Percentiles rank a stretch among this genome's conserved stretches.
Evolutionary conservation across 805 yeast genomes (phyloP).

Genomic region (Brettanomyces bruxellensis): DNA sequence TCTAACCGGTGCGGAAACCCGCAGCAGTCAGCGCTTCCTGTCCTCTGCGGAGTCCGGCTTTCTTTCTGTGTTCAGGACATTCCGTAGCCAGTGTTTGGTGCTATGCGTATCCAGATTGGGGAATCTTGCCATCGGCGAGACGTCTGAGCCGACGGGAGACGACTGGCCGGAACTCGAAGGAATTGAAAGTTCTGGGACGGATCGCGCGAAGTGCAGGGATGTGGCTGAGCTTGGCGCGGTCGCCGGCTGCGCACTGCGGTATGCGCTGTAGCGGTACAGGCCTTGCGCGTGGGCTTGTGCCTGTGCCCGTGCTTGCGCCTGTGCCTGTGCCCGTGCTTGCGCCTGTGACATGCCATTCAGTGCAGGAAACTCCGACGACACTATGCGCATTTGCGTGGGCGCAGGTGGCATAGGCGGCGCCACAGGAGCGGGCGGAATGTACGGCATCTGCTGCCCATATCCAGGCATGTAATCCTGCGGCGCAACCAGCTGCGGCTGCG

Average conservation of each 20-base stretch:
- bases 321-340: slow-evolving; percentile 3
- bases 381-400: neutral
- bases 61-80: neutral
- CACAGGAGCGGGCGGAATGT: no score
- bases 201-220: no score
- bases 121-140: neutral
- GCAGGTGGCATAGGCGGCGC: neutral
- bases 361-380: neutral
- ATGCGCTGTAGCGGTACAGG: neutral
- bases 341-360: neutral
- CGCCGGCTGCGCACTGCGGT: no score
- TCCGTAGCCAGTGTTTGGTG: neutral
- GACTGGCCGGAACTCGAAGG: neutral
- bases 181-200: no score
- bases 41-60: neutral
- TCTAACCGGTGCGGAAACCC: no score
- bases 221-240: no score
- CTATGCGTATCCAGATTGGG: neutral
- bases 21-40: no score
- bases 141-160: neutral
- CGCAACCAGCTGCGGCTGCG: neutral
- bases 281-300: neutral
- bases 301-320: slow-evolving; percentile 3
- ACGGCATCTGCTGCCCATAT: no score
- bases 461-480: neutral